Base-by-base conservation (phyloP, 257 asterid species). In the Lavandula angustifolia region DNA sequence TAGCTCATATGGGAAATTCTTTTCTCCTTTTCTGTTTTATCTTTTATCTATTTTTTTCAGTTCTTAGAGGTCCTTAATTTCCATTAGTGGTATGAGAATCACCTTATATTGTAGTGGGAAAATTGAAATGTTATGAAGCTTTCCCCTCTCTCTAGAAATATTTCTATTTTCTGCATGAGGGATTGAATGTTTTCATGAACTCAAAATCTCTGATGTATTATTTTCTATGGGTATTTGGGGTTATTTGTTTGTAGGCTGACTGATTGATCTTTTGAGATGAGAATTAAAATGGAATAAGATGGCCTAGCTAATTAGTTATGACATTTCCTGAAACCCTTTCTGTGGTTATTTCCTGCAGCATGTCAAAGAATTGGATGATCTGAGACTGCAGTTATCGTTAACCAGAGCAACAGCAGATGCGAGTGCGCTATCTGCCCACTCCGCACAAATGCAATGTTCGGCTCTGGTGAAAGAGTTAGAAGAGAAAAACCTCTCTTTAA, bases 341-440 rank as follows among this genome's bases (percentile, higher is more conserved):
- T 0, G 3, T 60, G 38, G 16, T 50, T n/a, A 48, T 18, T 69
- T 49, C n/a, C 44, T 69, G 76, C 85, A 89, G 97, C 79, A 82
- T 78, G 86, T 75, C 10, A 77, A 79, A 73, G 95, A 94, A 62
- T 61, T 94, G 77, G 92, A 81, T 56, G 92, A 84, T 73, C 88
- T 94, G 58, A 84, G 83, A 67, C 60, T 76, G 34, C 88, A 81
- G 76, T 87, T 94, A 34, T 77, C 83, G 33, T 76, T 77, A 4
- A 81, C 94, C 41, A 85, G 80, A 74, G 92, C 82, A 56, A 81
- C 94, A 61, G 95, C 99, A 17, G 84, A 81, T 61, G 91, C 95
- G 44, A 87, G 96, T 73, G 96, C 92, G 6, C 75, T 56, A 22
- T 81, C 94, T 9, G 97, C 96, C 27, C 83, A 82, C 74, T 84